Percentiles rank a stretch among this genome's conserved stretches.
Conservation (phyloP, 2,329 filamentous ascomycete species). For the Fusarium robinianum region DNA sequence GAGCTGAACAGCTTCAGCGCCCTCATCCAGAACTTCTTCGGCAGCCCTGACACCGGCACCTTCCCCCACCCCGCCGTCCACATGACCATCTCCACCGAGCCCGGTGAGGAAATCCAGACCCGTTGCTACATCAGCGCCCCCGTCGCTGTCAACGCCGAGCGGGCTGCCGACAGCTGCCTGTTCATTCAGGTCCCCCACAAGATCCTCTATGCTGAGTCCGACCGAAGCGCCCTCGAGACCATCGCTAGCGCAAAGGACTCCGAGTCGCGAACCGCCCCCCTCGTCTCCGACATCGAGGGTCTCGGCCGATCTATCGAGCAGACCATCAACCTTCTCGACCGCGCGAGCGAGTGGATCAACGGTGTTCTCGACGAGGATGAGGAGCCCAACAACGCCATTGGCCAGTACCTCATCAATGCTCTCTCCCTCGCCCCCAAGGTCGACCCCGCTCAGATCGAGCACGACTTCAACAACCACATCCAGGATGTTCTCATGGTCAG, state of each 20-base stretch:
- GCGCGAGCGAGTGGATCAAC: slow-evolving; percentile 89
- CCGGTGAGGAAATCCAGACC: slow-evolving; percentile 86
- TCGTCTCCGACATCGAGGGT: slow-evolving; percentile 87
- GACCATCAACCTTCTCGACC: slow-evolving; percentile 86
- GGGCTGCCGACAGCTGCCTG: slow-evolving; percentile 92
- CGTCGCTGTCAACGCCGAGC: slow-evolving; percentile 91
- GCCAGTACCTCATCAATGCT: slow-evolving; percentile 93
- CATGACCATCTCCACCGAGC: slow-evolving; percentile 88
- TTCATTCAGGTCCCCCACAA: slow-evolving; percentile 98
- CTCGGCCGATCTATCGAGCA: slow-evolving; percentile 85
- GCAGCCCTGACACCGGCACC: slow-evolving; percentile 92
- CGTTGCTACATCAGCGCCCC: slow-evolving; percentile 94
- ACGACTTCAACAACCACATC: slow-evolving; percentile 99
- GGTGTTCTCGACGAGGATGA: slow-evolving; percentile 93
- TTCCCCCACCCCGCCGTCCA: slow-evolving; percentile 98
- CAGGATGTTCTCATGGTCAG: slow-evolving; percentile 98
- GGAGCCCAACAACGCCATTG: slow-evolving; percentile 85
- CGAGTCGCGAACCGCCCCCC: slow-evolving; percentile 72
- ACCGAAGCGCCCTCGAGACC: slow-evolving; percentile 72
- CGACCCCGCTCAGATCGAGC: slow-evolving; percentile 85
- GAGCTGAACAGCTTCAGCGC: slow-evolving; percentile 99
- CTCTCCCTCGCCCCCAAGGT: slow-evolving; percentile 95
- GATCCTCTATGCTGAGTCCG: slow-evolving; percentile 81
- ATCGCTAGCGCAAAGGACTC: slow-evolving; percentile 80
- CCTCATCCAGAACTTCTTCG: slow-evolving; percentile 98